phyloP scores from a whole-genome alignment of 805 yeast species.

The Suhomyces sp. region DNA sequence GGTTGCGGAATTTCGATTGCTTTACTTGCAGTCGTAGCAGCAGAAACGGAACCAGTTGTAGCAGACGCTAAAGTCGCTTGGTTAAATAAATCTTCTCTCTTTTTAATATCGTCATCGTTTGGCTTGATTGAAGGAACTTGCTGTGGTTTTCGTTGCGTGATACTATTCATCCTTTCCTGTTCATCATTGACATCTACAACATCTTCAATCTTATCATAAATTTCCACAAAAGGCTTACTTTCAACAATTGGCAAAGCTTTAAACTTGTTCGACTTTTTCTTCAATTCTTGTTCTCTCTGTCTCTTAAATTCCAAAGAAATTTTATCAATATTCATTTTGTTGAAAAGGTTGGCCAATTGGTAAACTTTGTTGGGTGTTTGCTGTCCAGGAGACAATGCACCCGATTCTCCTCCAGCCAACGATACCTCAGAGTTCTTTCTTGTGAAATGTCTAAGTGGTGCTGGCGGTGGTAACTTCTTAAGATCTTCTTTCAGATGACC shows the following conservation, averaged over 20 bases:
- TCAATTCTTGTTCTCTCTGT: constrained; percentile 78
- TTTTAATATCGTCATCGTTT: constrained; percentile 1
- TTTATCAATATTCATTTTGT: constrained; percentile 75
- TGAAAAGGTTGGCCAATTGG: constrained; percentile 64
- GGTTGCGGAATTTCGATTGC: constrained; percentile 38
- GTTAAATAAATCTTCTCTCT: constrained; percentile 3
- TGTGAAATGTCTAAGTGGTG: constrained; percentile 15
- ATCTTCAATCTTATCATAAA: constrained; percentile 83
- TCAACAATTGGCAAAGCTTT: constrained; percentile 69
- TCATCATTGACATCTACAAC: constrained; percentile 60
- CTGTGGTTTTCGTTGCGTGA: constrained; percentile 3
- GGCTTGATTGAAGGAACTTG: constrained; percentile 3
- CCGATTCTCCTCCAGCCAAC: neutral
- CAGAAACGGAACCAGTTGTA: neutral
- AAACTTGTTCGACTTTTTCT: constrained; percentile 57
- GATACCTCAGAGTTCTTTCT: constrained; percentile 7
- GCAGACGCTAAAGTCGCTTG: neutral
- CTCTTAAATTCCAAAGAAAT: constrained; percentile 81
- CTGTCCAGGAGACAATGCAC: constrained; percentile 4
- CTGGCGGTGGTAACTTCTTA: constrained; percentile 14
- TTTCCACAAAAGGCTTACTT: constrained; percentile 86
- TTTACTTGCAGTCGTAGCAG: constrained; percentile 3
- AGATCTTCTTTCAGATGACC: constrained; percentile 8
- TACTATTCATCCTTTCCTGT: constrained; percentile 8
- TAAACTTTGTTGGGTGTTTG: constrained; percentile 45